Evolutionary conservation across 768 basidiomycete genomes (phyloP), one percentile per base, ranked within the genome.

Genomic region (Kwoniella heveanensis): DNA sequence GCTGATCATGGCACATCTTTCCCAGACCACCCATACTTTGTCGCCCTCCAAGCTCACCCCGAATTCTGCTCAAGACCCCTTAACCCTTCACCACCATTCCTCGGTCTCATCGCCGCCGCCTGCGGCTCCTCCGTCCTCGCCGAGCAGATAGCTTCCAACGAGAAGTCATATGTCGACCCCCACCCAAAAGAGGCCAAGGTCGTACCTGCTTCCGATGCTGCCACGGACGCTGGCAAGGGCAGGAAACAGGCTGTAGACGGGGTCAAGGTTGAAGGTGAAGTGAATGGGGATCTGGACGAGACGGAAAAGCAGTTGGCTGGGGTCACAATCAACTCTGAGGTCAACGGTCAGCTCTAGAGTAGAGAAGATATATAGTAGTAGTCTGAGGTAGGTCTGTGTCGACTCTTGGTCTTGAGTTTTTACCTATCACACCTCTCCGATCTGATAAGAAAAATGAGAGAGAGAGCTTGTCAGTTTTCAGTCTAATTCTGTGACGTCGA

Each of bases 21-120:
- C 17, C 22, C 68, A 91, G 94, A 90, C 70, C 96, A 99, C 80
- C 91, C 92, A 1, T 99, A 86, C 84, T 98, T 94, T 77, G 82
- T 95, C 48, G 96, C 87, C 24, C 83, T 99, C 48, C 96, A 99
- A 82, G 91, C 96, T 0, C 96, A 99, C 75, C 96, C 96, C 0
- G 96, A 99, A 80, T 94, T 99, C 82, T 98, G 95, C 83, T 94
- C 96, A 24, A 88, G 96, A 27, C 96, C 96, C 1, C 83, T 99
- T 47, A 98, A 99, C 82, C 96, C 96, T 1, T 96, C 92, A 0
- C 96, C 96, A 0, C 89, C 93, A 0, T 97, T 97, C 87, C 88
- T 99, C 57, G 96, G 96, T 15, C 89, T 99, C 78, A 85, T 99
- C 51, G 87, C 95, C 4, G 92, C 96, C 0, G 83, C 96, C 0